phyloP scores from a whole-genome alignment of 192 early-diverging fungal genomes.

The Coemansia sp. region DNA sequence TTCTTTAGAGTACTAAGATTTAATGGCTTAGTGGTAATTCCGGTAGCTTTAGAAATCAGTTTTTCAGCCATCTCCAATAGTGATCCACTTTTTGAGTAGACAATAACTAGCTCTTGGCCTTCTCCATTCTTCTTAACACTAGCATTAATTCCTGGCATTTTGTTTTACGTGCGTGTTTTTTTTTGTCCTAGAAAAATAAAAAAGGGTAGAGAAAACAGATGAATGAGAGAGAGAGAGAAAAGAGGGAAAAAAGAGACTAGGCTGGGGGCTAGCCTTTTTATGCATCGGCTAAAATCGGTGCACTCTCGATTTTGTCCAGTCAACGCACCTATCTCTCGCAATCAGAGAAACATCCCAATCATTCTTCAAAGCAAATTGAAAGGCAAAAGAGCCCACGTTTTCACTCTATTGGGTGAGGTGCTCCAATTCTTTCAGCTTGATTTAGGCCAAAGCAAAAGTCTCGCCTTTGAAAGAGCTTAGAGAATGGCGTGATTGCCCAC shows the following conservation, averaged over 20 bases:
- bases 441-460: not conserved
- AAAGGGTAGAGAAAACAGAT: not conserved
- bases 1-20: not conserved
- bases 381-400: not conserved
- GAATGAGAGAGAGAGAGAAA: not conserved
- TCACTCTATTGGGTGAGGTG: not conserved
- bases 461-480: not conserved
- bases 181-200: too few species aligned
- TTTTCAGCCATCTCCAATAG: too few species aligned
- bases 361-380: not conserved
- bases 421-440: not conserved
- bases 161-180: too few species aligned
- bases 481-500: not conserved
- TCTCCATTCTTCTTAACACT: too few species aligned
- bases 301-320: not conserved
- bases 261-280: not conserved
- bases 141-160: too few species aligned
- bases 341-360: not conserved
- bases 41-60: too few species aligned
- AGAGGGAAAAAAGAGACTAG: not conserved
- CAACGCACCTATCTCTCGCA: not conserved
- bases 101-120: too few species aligned
- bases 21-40: too few species aligned
- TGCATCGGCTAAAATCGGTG: not conserved
- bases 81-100: too few species aligned